Evolutionary conservation across 768 basidiomycete genomes (phyloP).

Genomic region (Naganishia vishniacii): DNA sequence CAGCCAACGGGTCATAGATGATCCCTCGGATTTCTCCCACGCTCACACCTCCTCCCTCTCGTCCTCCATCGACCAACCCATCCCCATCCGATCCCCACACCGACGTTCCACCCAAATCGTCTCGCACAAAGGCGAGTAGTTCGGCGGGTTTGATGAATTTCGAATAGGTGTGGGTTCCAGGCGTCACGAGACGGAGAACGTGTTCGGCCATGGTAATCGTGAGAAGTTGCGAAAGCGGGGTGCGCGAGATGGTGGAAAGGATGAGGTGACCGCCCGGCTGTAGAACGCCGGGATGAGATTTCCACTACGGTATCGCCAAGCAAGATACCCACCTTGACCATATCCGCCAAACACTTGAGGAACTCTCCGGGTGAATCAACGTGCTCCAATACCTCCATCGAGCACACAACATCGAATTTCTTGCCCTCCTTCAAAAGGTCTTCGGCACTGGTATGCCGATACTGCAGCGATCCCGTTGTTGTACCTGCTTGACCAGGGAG

Average conservation of each 20-base stretch:
- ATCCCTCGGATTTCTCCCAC: conserved; percentile 47
- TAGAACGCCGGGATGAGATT: background rate
- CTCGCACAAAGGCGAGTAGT: conserved; percentile 72
- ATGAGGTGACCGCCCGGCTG: conserved; percentile 95
- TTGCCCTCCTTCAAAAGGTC: conserved; percentile 58
- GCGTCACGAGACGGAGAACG: conserved; percentile 68
- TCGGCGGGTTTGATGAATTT: conserved; percentile 87
- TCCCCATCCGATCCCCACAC: conserved; percentile 41
- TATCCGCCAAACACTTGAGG: conserved; percentile 68
- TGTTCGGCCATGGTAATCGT: conserved; percentile 77
- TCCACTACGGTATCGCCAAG: background rate
- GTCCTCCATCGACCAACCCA: conserved; percentile 27
- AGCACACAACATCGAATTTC: conserved; percentile 85
- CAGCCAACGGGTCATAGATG: conserved; percentile 46
- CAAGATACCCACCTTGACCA: conserved; percentile 73
- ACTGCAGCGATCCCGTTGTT: conserved; percentile 53
- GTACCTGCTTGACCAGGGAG: conserved; percentile 4
- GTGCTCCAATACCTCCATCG: conserved; percentile 97
- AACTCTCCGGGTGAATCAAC: conserved; percentile 87
- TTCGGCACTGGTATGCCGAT: conserved; percentile 71
- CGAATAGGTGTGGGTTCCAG: conserved; percentile 83
- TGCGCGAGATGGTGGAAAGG: conserved; percentile 88
- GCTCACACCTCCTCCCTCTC: conserved; percentile 33
- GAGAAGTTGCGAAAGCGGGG: conserved; percentile 64
- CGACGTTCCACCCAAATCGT: conserved; percentile 50